phyloP scores from a whole-genome alignment of 345 rosid genomes.

The Rhizophora apiculata region DNA sequence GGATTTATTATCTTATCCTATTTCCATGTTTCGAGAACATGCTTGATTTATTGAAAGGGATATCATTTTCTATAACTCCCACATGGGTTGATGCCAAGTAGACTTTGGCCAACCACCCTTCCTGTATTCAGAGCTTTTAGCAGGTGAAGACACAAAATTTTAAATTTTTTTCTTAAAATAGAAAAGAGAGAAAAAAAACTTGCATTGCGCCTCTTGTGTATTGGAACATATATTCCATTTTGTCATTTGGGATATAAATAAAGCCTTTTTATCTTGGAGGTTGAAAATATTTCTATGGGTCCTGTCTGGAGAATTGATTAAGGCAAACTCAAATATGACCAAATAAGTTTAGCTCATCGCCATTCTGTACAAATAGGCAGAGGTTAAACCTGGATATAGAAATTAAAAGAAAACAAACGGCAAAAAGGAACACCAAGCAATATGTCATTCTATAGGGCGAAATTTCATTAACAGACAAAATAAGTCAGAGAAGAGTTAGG shows the following conservation, averaged over 20 bases:
- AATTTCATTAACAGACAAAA: no score
- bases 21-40: no score
- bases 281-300: neutral
- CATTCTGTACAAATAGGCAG: no score
- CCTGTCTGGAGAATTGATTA: no score
- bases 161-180: no score
- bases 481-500: no score
- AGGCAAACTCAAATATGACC: neutral
- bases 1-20: no score
- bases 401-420: neutral
- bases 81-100: slow-evolving; percentile 35
- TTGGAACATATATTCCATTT: slow-evolving; percentile 22
- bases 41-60: neutral
- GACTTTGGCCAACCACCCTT: slow-evolving; percentile 14
- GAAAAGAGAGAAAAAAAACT: neutral
- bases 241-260: neutral
- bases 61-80: slow-evolving; percentile 4
- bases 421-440: no score
- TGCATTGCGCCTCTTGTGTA: neutral
- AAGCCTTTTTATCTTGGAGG: neutral
- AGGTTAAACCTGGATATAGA: neutral
- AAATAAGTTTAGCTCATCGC: no score
- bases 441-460: no score
- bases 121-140: neutral
- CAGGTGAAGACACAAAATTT: slow-evolving; percentile 12